These are phyloP conservation scores for Cyphellophora attinorum DNA, from an alignment of 2,329 filamentous ascomycete species.

Conservation along the genomic window DNA sequence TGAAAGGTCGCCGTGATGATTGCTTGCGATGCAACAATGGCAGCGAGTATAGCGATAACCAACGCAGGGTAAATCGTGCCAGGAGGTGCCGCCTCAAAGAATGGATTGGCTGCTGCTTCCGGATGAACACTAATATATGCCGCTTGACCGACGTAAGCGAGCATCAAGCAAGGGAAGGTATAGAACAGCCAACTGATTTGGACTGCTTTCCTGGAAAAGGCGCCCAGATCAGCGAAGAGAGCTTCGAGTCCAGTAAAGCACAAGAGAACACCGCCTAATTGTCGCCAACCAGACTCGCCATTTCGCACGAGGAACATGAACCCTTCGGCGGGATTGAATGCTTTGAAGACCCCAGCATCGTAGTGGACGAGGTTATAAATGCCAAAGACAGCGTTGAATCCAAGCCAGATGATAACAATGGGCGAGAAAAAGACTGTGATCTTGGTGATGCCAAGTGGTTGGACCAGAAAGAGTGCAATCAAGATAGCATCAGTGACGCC, in stretches of 20 bases:
- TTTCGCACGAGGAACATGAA: conserved; percentile 42
- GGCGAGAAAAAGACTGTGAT: conserved; percentile 42
- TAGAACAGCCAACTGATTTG: conserved; percentile 64
- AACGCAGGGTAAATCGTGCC: conserved; percentile 60
- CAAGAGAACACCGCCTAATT: conserved; percentile 55
- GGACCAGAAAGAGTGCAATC: conserved; percentile 42
- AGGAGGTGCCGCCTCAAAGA: conserved; percentile 60
- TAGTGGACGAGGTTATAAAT: conserved; percentile 41
- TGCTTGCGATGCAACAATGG: conserved; percentile 68
- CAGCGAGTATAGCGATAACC: conserved; percentile 59
- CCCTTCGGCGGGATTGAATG: conserved; percentile 41
- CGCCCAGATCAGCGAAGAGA: conserved; percentile 67
- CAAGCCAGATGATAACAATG: conserved; percentile 47
- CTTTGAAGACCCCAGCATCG: conserved; percentile 41
- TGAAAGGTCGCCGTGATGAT: conserved; percentile 71
- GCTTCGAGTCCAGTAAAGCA: conserved; percentile 73
- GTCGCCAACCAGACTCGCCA: conserved; percentile 40
- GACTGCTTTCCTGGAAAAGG: conserved; percentile 59
- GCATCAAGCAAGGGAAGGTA: conserved; percentile 54
- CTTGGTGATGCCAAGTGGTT: conserved; percentile 45
- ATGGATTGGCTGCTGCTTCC: conserved; percentile 60
- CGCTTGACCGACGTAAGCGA: conserved; percentile 61
- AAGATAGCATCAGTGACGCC: conserved; percentile 45
- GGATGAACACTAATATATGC: conserved; percentile 56
- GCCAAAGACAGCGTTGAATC: conserved; percentile 42